phyloP scores from a whole-genome alignment of 2,329 filamentous ascomycete genomes.

The Colletotrichum zoysiae region DNA sequence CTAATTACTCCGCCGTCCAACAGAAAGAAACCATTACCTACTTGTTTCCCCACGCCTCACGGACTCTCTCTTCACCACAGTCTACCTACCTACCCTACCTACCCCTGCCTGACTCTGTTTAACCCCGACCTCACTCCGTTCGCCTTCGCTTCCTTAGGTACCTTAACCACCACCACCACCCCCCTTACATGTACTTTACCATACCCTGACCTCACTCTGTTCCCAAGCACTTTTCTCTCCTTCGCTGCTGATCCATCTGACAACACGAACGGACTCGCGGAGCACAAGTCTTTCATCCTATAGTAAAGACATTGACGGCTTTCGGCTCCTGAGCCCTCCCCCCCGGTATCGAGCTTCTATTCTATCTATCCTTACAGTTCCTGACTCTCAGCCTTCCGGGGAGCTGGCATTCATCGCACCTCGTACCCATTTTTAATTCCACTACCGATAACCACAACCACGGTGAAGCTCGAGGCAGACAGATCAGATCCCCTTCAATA shows the following conservation, averaged over 20 bases:
- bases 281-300: background rate
- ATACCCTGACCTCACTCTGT: conserved; percentile 20
- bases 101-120: conserved; percentile 11
- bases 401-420: conserved; percentile 28
- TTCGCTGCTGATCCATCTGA: conserved; percentile 8
- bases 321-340: conserved; percentile 21
- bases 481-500: conserved; percentile 10
- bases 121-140: conserved; percentile 18
- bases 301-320: conserved; percentile 13
- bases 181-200: conserved; percentile 11
- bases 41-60: conserved; percentile 10
- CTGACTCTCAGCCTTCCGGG: conserved; percentile 1
- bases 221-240: conserved; percentile 9
- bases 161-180: background rate
- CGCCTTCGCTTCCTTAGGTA: conserved; percentile 23
- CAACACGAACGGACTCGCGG: conserved; percentile 7
- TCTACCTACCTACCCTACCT: conserved; percentile 16
- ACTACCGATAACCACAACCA: conserved; percentile 9
- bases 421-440: conserved; percentile 35
- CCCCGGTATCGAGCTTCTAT: background rate
- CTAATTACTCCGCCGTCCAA: conserved; percentile 10
- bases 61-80: conserved; percentile 19
- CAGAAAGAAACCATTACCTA: background rate
- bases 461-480: conserved; percentile 7
- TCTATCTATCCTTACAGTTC: background rate